These are phyloP conservation scores for Globisporangium lucens DNA, from an alignment of 352 stramenopile species.

Conservation along the genomic window DNA sequence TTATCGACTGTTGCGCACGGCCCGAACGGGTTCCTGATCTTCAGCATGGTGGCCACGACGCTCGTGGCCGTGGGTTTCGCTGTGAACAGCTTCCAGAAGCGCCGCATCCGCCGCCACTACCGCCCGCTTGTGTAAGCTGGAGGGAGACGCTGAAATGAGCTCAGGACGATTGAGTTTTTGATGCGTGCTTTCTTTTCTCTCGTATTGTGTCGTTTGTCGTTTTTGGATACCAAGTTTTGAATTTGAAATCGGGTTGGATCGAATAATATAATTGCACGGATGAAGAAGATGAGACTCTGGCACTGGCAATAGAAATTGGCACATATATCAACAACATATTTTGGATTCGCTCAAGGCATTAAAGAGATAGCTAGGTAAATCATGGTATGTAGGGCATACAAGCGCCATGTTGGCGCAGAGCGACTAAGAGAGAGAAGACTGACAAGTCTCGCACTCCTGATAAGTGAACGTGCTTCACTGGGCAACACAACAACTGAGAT, in stretches of 20 bases:
- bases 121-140: conserved; percentile 7
- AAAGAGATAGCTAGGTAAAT: too few species aligned
- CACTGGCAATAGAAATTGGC: too few species aligned
- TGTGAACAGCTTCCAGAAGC: conserved; percentile 6
- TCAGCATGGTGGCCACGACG: conserved; percentile 11
- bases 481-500: too few species aligned
- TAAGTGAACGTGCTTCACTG: too few species aligned
- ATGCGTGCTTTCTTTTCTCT: neutral
- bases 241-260: neutral
- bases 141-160: neutral
- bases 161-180: neutral
- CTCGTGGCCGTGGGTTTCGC: conserved; percentile 10
- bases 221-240: neutral
- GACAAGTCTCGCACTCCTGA: too few species aligned
- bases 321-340: too few species aligned
- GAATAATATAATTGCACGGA: neutral
- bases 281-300: too few species aligned
- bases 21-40: conserved; percentile 13
- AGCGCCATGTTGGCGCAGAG: too few species aligned
- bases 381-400: too few species aligned
- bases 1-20: conserved; percentile 12
- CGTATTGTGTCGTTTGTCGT: neutral
- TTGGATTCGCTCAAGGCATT: too few species aligned
- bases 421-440: too few species aligned
- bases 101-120: conserved; percentile 13